Conservation (phyloP, 2,329 filamentous ascomycete genomes). For the Nigrospora oryzae region DNA sequence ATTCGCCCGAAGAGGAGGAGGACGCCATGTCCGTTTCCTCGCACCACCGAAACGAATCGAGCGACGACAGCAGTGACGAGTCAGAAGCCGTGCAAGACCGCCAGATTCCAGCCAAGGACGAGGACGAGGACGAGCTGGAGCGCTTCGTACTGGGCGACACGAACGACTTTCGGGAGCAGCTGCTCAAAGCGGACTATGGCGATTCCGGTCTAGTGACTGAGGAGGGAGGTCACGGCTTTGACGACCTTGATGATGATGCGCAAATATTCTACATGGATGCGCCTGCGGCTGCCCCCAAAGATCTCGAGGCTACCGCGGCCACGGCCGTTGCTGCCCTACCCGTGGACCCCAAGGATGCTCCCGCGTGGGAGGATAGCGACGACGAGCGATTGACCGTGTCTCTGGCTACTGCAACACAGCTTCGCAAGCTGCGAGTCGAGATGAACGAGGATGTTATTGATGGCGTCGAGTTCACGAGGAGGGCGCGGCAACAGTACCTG, state of each 20-base stretch:
- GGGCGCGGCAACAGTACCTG: slow-evolving; percentile 71
- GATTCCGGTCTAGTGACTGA: slow-evolving; percentile 27
- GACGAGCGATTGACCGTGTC: slow-evolving; percentile 84
- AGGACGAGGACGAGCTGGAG: slow-evolving; percentile 78
- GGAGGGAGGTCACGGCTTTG: slow-evolving; percentile 41
- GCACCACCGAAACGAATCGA: background rate
- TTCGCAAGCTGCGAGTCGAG: slow-evolving; percentile 75
- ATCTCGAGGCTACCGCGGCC: slow-evolving; percentile 9
- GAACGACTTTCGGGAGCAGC: slow-evolving; percentile 67
- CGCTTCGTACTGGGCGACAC: slow-evolving; percentile 82
- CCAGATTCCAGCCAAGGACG: slow-evolving; percentile 55
- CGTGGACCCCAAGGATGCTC: slow-evolving; percentile 26
- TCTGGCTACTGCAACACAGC: slow-evolving; percentile 61
- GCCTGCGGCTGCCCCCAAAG: slow-evolving; percentile 25
- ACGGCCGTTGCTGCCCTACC: slow-evolving; percentile 13
- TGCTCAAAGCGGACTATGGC: slow-evolving; percentile 43
- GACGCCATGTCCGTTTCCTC: slow-evolving; percentile 1
- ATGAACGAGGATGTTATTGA: slow-evolving; percentile 80
- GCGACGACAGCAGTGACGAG: background rate
- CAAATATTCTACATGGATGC: slow-evolving; percentile 83
- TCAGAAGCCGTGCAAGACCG: background rate
- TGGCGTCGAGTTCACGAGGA: slow-evolving; percentile 74
- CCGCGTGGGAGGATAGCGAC: slow-evolving; percentile 91
- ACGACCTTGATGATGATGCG: slow-evolving; percentile 65
- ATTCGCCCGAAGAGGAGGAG: background rate